These are phyloP conservation scores for Leishmania major DNA, from an alignment of 208 protist genomes.

Conservation along the genomic window DNA sequence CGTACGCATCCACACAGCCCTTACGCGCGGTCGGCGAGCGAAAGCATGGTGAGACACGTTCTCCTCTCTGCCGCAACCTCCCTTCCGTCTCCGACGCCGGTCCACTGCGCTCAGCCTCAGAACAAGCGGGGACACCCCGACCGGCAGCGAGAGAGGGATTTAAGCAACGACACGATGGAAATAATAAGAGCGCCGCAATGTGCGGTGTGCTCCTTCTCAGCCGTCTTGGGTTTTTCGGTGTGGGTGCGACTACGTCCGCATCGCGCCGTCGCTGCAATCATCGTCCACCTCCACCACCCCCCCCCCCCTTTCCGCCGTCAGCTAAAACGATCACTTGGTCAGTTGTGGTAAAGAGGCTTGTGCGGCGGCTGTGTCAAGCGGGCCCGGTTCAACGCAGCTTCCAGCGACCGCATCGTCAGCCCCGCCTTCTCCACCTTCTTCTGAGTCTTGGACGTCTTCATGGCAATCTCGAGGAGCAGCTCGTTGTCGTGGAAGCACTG, in stretches of 20 bases:
- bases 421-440: slow-evolving; percentile 52
- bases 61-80: neutral
- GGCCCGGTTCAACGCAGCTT: slow-evolving; percentile 50
- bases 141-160: neutral
- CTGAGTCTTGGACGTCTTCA: slow-evolving; percentile 52
- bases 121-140: neutral
- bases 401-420: slow-evolving; percentile 47
- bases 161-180: neutral
- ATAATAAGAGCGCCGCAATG: neutral
- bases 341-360: slow-evolving; percentile 80
- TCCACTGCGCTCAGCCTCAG: neutral
- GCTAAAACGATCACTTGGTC: neutral
- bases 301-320: neutral
- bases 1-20: neutral
- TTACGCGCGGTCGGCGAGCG: neutral
- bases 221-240: neutral
- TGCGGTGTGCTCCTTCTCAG: neutral
- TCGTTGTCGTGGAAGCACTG: slow-evolving; percentile 58
- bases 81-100: neutral
- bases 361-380: slow-evolving; percentile 44
- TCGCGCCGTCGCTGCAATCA: neutral
- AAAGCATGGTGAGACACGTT: neutral
- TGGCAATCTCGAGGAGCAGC: slow-evolving; percentile 54
- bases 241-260: neutral
- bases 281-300: neutral